phyloP scores from a whole-genome alignment of 2,329 filamentous ascomycete species.

The Aphanocladium album region DNA sequence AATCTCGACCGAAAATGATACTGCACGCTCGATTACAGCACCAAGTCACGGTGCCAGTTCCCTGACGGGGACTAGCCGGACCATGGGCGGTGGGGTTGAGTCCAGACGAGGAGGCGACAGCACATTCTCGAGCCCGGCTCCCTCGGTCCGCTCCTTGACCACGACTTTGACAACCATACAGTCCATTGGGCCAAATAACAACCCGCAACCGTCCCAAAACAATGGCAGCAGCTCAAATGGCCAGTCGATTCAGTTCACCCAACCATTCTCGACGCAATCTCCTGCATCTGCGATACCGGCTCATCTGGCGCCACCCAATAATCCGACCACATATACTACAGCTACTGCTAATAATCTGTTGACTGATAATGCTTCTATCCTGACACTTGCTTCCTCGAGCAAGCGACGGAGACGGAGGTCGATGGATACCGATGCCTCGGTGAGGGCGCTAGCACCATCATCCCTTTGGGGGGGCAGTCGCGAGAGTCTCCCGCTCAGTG shows the following conservation, averaged over 20 bases:
- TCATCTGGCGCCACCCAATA: slow-evolving; percentile 54
- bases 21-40: slow-evolving; percentile 66
- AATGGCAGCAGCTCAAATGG: slow-evolving; percentile 26
- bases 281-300: slow-evolving; percentile 68
- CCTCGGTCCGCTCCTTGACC: slow-evolving; percentile 73
- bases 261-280: slow-evolving; percentile 59
- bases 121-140: slow-evolving; percentile 78
- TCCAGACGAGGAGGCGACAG: slow-evolving; percentile 65
- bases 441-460: slow-evolving; percentile 76
- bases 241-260: slow-evolving; percentile 57
- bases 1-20: slow-evolving; percentile 76
- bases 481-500: slow-evolving; percentile 72
- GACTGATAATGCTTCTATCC: slow-evolving; percentile 79
- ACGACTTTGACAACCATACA: slow-evolving; percentile 85
- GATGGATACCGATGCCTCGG: slow-evolving; percentile 80
- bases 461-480: slow-evolving; percentile 78
- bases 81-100: slow-evolving; percentile 60
- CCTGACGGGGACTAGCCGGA: slow-evolving; percentile 68
- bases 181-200: slow-evolving; percentile 60
- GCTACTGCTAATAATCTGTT: slow-evolving; percentile 78
- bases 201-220: slow-evolving; percentile 37
- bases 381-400: slow-evolving; percentile 78
- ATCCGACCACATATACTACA: slow-evolving; percentile 68
- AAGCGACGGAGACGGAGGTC: slow-evolving; percentile 72
- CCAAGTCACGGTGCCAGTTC: slow-evolving; percentile 67